Percentiles rank a stretch among this genome's conserved stretches.
Conservation (phyloP, 371 early-diverging fungal species). For the Syncephalastrum monosporum region DNA sequence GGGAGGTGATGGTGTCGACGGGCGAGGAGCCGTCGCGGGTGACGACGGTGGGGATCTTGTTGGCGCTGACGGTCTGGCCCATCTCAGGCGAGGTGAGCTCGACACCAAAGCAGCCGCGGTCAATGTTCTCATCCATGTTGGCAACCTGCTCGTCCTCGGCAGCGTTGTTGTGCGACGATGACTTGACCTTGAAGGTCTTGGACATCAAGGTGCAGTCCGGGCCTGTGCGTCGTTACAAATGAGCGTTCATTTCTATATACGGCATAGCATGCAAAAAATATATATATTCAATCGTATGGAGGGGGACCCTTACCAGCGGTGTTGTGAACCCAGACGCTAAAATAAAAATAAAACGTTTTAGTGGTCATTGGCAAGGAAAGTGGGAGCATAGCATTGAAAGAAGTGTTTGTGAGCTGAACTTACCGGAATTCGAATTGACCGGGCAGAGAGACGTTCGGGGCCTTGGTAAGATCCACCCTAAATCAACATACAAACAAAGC, state of each 20-base stretch:
- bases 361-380: not conserved
- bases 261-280: slow-evolving; percentile 2
- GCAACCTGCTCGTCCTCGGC: slow-evolving; percentile 9
- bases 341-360: not conserved
- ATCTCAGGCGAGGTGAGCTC: slow-evolving; percentile 14
- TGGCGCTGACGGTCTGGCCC: slow-evolving; percentile 13
- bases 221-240: slow-evolving; percentile 10
- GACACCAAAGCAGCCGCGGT: slow-evolving; percentile 26
- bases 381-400: not conserved
- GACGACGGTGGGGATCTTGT: not conserved
- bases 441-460: slow-evolving; percentile 12
- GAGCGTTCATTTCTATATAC: slow-evolving; percentile 3
- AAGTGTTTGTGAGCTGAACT: not conserved
- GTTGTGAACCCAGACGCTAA: slow-evolving; percentile 27
- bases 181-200: slow-evolving; percentile 21
- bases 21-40: slow-evolving; percentile 13
- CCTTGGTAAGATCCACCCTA: slow-evolving; percentile 22
- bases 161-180: slow-evolving; percentile 16
- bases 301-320: slow-evolving; percentile 7
- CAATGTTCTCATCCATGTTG: slow-evolving; percentile 16
- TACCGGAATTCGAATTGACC: slow-evolving; percentile 25
- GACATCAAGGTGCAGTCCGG: slow-evolving; percentile 26
- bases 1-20: slow-evolving; percentile 10
- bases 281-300: not conserved
- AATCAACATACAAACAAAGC: slow-evolving; percentile 1